Evolutionary conservation across 1,284 basidiomycete genomes (phyloP), one percentile per base, ranked within the genome.

Genomic region (Puccinia triticina): DNA sequence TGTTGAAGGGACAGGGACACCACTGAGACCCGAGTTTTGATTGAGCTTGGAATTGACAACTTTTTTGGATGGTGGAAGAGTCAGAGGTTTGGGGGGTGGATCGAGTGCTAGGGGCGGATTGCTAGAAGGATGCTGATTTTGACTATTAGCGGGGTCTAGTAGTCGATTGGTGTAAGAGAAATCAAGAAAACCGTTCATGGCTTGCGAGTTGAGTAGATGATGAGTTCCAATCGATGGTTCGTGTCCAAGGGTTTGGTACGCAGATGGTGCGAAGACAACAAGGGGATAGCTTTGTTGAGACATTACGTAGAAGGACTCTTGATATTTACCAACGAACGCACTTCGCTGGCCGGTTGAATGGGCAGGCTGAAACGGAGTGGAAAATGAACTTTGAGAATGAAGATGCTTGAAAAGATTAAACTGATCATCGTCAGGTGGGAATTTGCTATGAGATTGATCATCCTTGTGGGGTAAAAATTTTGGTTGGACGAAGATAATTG

Each of bases 401-500:
- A 72, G 78, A 61, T 61, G 57, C 57, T 75, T 74, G 55, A 64
- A 66, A 32, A 75, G 71, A 43, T 71, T 73, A 64, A 72, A 72
- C 57, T 81, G 78, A 48, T 75, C 29, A 83, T 59, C 55, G 40
- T 64, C 48, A 55, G 83, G 55, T 83, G 84, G 40, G 34, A 50
- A 79, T 34, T 71, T 75, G 77, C 69, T 32, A 10, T 77, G 64
- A 26, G 61, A 67, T 83, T 69, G 53, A n/a, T 61, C 79, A 82
- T 84, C 88, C 79, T 93, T 91, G 69, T 91, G 89, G 5, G 93
- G 89, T 37, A 89, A 89, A 0, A 92, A 91, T 4, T 90, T 91
- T 1, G 93, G 93, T 85, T 95, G 94, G 12, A 93, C 89, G 32
- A 95, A 90, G 16, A 93, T 91, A 85, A 94, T 91, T 0, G 93